Evolutionary conservation across 2,329 filamentous ascomycete genomes (phyloP).

Genomic region (Biscogniauxia marginata): DNA sequence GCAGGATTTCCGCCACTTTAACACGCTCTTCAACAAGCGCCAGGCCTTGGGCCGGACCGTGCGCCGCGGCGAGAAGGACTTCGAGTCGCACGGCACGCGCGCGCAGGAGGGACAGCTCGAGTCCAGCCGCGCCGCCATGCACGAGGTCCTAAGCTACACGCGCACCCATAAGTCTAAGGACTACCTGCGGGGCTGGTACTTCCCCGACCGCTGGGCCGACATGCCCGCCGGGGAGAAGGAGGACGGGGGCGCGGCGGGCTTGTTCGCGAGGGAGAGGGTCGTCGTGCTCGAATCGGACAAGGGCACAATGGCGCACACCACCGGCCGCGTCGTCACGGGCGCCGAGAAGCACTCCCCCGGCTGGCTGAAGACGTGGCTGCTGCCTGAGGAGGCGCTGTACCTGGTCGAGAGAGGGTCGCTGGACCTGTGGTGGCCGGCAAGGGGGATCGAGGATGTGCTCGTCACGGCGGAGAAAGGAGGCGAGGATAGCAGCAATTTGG

Average conservation of each 20-base stretch:
- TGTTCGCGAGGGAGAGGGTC: conserved; percentile 46
- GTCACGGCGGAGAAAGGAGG: conserved; percentile 25
- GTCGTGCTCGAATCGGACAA: conserved; percentile 69
- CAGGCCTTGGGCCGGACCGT: conserved; percentile 60
- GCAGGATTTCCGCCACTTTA: conserved; percentile 80
- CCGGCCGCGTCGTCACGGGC: conserved; percentile 64
- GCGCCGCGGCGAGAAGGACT: conserved; percentile 94
- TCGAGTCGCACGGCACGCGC: conserved; percentile 85
- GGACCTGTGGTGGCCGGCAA: conserved; percentile 79
- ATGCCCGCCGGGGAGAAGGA: conserved; percentile 15
- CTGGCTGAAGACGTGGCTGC: conserved; percentile 70
- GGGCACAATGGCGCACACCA: conserved; percentile 70
- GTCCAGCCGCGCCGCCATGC: conserved; percentile 82
- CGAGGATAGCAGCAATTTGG: conserved; percentile 28
- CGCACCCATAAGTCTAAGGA: conserved; percentile 69
- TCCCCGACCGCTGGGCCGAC: conserved; percentile 57
- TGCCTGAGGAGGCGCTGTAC: conserved; percentile 90
- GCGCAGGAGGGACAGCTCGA: conserved; percentile 77
- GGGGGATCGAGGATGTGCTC: conserved; percentile 49
- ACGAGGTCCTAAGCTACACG: conserved; percentile 77
- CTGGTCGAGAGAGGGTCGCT: conserved; percentile 83
- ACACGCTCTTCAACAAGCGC: conserved; percentile 48
- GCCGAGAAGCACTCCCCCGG: conserved; percentile 53
- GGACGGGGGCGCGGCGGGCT: conserved; percentile 23
- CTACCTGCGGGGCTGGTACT: conserved; percentile 71